Percentiles rank a stretch among this genome's conserved stretches.
Evolutionary conservation across 257 asterid species (phyloP).

Genomic region (Solanum piurae): DNA sequence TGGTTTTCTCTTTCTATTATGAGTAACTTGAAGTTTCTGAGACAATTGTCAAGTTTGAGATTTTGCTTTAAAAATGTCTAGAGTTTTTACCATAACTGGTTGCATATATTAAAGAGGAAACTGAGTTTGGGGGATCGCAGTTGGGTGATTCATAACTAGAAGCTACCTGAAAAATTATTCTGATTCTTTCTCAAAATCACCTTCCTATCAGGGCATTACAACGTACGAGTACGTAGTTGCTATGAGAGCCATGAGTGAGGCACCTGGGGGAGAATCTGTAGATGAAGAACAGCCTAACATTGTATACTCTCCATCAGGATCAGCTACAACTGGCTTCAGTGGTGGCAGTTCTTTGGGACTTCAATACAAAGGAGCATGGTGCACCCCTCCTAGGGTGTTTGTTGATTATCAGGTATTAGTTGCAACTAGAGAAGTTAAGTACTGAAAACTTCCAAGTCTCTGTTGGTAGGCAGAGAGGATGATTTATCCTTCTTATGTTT

Average conservation of each 20-base stretch:
- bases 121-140: not conserved
- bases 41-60: not conserved
- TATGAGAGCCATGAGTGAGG: constrained; percentile 97
- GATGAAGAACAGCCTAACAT: constrained; percentile 76
- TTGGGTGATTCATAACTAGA: not conserved
- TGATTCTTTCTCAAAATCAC: not conserved
- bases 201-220: constrained; percentile 66
- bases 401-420: constrained; percentile 84
- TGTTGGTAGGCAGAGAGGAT: not conserved
- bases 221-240: constrained; percentile 96
- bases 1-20: constrained; percentile 1
- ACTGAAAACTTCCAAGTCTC: not conserved
- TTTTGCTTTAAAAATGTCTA: not conserved
- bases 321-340: constrained; percentile 92
- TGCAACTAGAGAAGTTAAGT: not conserved
- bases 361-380: constrained; percentile 99
- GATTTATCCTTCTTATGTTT: not conserved
- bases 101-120: not conserved
- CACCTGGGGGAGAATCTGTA: constrained; percentile 66
- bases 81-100: not conserved
- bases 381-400: constrained; percentile 98
- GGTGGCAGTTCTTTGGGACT: constrained; percentile 97
- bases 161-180: not conserved
- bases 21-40: not conserved
- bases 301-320: constrained; percentile 78